Evolutionary conservation across 2,329 filamentous ascomycete species (phyloP), one percentile per base, ranked within the genome.

Genomic region (Pseudogymnoascus sp.): DNA sequence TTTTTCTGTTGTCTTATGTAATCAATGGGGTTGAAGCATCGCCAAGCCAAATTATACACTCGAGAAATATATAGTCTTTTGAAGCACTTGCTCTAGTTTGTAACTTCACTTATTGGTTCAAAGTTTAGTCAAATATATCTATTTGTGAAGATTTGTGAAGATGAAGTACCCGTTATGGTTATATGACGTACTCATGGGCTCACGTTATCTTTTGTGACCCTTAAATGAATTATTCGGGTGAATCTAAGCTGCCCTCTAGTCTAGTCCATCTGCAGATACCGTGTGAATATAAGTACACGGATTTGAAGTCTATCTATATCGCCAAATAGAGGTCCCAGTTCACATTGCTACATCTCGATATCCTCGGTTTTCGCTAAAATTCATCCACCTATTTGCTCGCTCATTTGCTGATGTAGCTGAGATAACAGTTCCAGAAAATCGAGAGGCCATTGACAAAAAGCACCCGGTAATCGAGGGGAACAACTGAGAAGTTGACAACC

Each of bases 371-470:
- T 56, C 46, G 46, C 46, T 31, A 53, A 53, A 53, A 53, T 31
- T 11, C 23, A 34, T 18, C 25, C 46, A 11, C 12, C 21, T n/a
- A 37, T n/a, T n/a, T 37, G 36, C 36, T 37, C 8, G 18, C 59
- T 37, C 25, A 60, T 28, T 60, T 69, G 64, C 75, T 76, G 37
- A 75, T 65, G 62, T 68, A 74, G 65, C 75, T 77, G 36, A 77
- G 65, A 59, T 77, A 77, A 61, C 75, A 76, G 66, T 77, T 77
- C 75, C 75, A 77, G 36, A 86, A 87, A 68, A 90, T 76, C 65
- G 83, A 85, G 38, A 90, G 78, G 46, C 89, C 75, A 72, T 91
- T 91, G 38, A 90, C 88, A 11, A 90, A 79, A 68, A 90, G 71
- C n/a, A 91, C 84, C 61, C 87, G 77, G 70, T 88, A 82, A 69